Conservation (phyloP, 2,329 filamentous ascomycete genomes). For the Clonostachys rhizophaga region DNA sequence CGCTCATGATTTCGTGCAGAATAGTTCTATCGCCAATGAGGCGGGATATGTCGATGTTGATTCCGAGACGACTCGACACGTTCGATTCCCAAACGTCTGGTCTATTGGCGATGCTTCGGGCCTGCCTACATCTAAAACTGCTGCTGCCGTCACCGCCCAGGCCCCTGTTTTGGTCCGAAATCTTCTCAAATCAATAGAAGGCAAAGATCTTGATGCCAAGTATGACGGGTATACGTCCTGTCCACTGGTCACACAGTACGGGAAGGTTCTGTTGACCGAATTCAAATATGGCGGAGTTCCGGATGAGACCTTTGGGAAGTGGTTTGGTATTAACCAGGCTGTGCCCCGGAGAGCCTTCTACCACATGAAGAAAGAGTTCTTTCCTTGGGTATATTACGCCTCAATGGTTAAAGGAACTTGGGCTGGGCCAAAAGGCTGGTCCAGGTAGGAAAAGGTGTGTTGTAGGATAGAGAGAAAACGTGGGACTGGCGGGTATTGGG, state of each 20-base stretch:
- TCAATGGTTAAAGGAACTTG: conserved; percentile 58
- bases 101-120: conserved; percentile 55
- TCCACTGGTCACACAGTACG: conserved; percentile 49
- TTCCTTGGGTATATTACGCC: conserved; percentile 61
- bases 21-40: conserved; percentile 47
- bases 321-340: conserved; percentile 52
- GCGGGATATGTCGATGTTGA: conserved; percentile 56
- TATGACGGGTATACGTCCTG: conserved; percentile 55
- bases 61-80: conserved; percentile 45
- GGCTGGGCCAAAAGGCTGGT: conserved; percentile 54
- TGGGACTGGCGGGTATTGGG: too few species aligned
- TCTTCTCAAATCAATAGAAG: conserved; percentile 36
- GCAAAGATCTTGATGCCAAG: conserved; percentile 30
- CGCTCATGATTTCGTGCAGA: conserved; percentile 46
- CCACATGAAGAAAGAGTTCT: conserved; percentile 62
- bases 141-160: conserved; percentile 46
- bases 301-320: conserved; percentile 55
- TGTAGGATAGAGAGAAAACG: not conserved
- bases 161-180: conserved; percentile 45
- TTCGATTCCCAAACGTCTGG: conserved; percentile 52
- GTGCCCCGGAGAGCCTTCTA: conserved; percentile 53
- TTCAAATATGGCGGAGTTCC: conserved; percentile 61
- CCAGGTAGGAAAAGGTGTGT: not conserved
- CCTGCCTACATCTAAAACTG: conserved; percentile 52
- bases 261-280: conserved; percentile 59